Evolutionary conservation across 129 eudicot genomes (phyloP).

Genomic region (Flaveria brownii): DNA sequence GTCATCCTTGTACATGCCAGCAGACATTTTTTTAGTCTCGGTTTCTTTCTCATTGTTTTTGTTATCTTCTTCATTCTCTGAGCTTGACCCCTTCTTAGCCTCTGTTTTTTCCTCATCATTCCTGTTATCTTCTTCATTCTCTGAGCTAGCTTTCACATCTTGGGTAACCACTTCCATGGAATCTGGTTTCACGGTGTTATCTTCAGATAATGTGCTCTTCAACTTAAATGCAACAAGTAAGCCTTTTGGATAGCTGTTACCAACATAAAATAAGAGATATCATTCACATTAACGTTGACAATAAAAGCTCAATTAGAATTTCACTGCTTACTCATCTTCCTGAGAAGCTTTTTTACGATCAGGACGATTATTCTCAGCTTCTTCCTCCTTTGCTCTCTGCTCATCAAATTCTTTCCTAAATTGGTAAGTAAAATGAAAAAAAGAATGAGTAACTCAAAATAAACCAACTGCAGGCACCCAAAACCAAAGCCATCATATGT

Average conservation of each 20-base stretch:
- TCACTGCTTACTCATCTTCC: conserved; percentile 60
- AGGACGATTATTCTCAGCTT: conserved; percentile 46
- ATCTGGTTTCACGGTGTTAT: conserved; percentile 31
- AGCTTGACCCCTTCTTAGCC: conserved; percentile 31
- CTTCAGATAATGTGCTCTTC: conserved; percentile 44
- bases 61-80: conserved; percentile 30
- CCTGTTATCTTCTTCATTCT: conserved; percentile 38
- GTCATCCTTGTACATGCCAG: conserved; percentile 62
- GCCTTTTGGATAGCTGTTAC: conserved; percentile 76
- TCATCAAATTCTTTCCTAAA: conserved; percentile 85
- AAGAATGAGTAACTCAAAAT: not conserved
- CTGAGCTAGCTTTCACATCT: conserved; percentile 41
- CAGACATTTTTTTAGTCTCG: conserved; percentile 33
- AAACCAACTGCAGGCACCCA: conserved; percentile 6
- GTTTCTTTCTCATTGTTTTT: conserved; percentile 37
- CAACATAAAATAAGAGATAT: conserved; percentile 16
- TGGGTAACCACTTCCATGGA: conserved; percentile 27
- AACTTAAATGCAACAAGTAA: conserved; percentile 77
- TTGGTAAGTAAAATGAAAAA: not conserved
- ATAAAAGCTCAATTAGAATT: not conserved
- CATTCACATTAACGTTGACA: not conserved
- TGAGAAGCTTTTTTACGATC: conserved; percentile 49
- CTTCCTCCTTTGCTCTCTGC: conserved; percentile 71
- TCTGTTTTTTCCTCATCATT: conserved; percentile 37
- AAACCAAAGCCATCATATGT: not conserved